Evolutionary conservation across 2,329 filamentous ascomycete species (phyloP).

Genomic region (Lachnellula willkommii): DNA sequence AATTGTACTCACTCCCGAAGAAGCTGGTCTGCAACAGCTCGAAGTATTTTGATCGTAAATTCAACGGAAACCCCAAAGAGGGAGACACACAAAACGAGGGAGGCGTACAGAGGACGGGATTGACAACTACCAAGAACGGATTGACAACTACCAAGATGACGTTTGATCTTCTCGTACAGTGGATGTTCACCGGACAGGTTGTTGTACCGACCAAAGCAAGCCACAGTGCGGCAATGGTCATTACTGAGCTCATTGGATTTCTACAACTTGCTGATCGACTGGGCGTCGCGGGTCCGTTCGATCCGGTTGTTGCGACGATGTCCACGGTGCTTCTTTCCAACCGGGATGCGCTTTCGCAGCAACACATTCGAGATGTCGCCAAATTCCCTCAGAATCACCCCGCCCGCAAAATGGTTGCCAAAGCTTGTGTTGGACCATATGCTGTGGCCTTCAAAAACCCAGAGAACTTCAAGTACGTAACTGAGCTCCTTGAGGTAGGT

Average conservation of each 20-base stretch:
- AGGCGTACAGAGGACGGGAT: not conserved
- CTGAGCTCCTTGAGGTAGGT: constrained; percentile 8
- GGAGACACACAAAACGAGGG: not conserved
- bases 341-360: not conserved
- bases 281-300: constrained; percentile 6
- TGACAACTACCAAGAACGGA: not conserved
- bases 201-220: not conserved
- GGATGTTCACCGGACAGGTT: constrained; percentile 10
- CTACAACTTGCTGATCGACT: constrained; percentile 9
- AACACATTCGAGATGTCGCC: constrained; percentile 7
- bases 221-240: not conserved
- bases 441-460: not conserved
- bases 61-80: constrained; percentile 16
- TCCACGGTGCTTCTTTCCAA: not conserved
- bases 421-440: constrained; percentile 8
- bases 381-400: constrained; percentile 1
- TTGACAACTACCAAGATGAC: not conserved
- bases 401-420: constrained; percentile 4
- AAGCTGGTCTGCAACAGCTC: constrained; percentile 12
- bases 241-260: constrained; percentile 8
- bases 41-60: constrained; percentile 11
- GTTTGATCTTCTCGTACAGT: constrained; percentile 13
- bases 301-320: constrained; percentile 1
- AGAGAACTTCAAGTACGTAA: constrained; percentile 5
- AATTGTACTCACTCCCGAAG: constrained; percentile 7